Evolutionary conservation across 1,139 yeast species (phyloP), one percentile per base, ranked within the genome.

Genomic region (Hansenula lynferdii): DNA sequence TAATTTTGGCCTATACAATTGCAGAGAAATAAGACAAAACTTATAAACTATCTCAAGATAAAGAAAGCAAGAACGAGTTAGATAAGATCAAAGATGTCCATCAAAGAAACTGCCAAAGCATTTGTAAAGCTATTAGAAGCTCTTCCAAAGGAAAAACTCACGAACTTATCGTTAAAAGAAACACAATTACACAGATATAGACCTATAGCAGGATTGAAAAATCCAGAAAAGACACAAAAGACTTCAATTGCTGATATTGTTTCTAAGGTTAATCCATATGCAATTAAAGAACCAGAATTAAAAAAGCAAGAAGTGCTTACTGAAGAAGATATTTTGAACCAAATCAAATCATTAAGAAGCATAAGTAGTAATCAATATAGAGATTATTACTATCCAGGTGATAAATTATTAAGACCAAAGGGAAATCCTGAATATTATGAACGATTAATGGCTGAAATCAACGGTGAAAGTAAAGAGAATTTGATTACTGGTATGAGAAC

Each of bases 381-480:
- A 54, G 72, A 75, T 44, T 76, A 77, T 54, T 84, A 83, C 56
- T 66, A 72, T 47, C 69, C 80, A 28, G 81, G 80, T 43, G 83
- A 79, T 38, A 82, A 83, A 58, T 62, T 89, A 45, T 63, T 77
- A 53, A 69, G 63, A 49, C 97, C 97, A 23, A 80, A 81, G 55
- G 95, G 96, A 2, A 85, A 87, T 58, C 90, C 95, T 3, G 64
- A 72, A 36, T 89, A 89, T 56, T 89, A 89, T 56, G 72, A 69
- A 31, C 72, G 94, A 53, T 69, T 89, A 40, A 54, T 83, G 62
- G 69, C 72, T 35, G 95, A 86, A 58, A 71, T 89, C 36, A 69
- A 72, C 42, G 92, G 95, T n/a, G 80, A 81, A 50, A 71, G 71
- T 54, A 80, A 76, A 59, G 95, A 86, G 60, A 72, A 76, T 16